Conservation (phyloP, 192 early-diverging fungal genomes). For the Entophlyctis luteolus region DNA sequence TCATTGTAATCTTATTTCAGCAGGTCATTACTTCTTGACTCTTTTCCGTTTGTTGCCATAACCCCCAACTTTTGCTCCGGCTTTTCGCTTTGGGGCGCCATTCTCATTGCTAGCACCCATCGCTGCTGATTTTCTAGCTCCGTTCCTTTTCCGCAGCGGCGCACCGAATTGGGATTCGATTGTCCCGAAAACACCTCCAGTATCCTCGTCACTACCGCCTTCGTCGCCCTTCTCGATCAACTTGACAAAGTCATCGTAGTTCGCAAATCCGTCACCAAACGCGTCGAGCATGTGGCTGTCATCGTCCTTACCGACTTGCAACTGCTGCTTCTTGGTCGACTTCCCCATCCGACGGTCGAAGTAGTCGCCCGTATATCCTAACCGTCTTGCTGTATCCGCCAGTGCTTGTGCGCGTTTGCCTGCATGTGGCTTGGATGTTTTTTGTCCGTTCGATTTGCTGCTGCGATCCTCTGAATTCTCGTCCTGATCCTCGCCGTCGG, state of each 20-base stretch:
- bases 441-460: slow-evolving; percentile 31
- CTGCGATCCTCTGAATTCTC: slow-evolving; percentile 30
- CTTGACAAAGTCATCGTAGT: slow-evolving; percentile 57
- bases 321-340: not conserved
- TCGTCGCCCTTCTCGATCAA: slow-evolving; percentile 49
- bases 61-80: too few species aligned
- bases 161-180: too few species aligned
- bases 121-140: too few species aligned
- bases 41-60: too few species aligned
- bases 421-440: slow-evolving; percentile 17
- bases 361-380: slow-evolving; percentile 55
- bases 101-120: too few species aligned
- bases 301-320: slow-evolving; percentile 35
- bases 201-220: slow-evolving; percentile 34
- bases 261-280: slow-evolving; percentile 59
- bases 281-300: slow-evolving; percentile 24
- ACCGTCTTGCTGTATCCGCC: slow-evolving; percentile 47
- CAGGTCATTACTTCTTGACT: too few species aligned
- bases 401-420: slow-evolving; percentile 37
- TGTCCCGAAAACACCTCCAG: too few species aligned
- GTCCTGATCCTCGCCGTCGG: not conserved
- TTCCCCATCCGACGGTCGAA: slow-evolving; percentile 38
- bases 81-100: too few species aligned
- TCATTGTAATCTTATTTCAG: too few species aligned
- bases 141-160: too few species aligned